Evolutionary conservation across 2,329 filamentous ascomycete genomes (phyloP).

Genomic region (Polytolypa hystricis): DNA sequence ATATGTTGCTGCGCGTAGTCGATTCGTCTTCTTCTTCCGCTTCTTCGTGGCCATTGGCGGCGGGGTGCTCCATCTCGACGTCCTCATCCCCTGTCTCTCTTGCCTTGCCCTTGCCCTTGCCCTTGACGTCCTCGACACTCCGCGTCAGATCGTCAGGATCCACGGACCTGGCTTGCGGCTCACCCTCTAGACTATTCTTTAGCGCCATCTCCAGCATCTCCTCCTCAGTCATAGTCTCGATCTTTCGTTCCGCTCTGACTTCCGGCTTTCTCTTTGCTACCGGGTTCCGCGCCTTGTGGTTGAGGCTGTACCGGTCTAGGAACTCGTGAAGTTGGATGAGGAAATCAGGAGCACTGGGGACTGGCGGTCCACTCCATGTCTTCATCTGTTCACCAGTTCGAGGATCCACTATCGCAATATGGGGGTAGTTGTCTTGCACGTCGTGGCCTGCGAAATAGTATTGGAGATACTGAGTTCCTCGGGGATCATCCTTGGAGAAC

Average conservation of each 20-base stretch:
- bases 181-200: slow-evolving; percentile 67
- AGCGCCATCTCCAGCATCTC: slow-evolving; percentile 94
- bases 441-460: slow-evolving; percentile 81
- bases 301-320: slow-evolving; percentile 89
- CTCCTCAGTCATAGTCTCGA: slow-evolving; percentile 87
- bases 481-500: slow-evolving; percentile 74
- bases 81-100: slow-evolving; percentile 28
- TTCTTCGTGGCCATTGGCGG: slow-evolving; percentile 16
- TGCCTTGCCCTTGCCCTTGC: slow-evolving; percentile 45
- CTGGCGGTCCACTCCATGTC: slow-evolving; percentile 78
- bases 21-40: slow-evolving; percentile 22
- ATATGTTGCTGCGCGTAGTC: slow-evolving; percentile 37
- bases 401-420: slow-evolving; percentile 91
- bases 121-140: slow-evolving; percentile 37
- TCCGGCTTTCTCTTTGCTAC: slow-evolving; percentile 69
- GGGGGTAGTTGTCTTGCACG: slow-evolving; percentile 80
- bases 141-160: slow-evolving; percentile 87
- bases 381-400: slow-evolving; percentile 96
- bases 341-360: slow-evolving; percentile 67
- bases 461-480: slow-evolving; percentile 69
- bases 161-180: slow-evolving; percentile 44
- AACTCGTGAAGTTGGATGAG: slow-evolving; percentile 89
- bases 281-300: slow-evolving; percentile 80
- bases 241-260: slow-evolving; percentile 56
- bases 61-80: slow-evolving; percentile 26